These are phyloP conservation scores for Lecanosticta acicola DNA, from an alignment of 2,329 filamentous ascomycete genomes.

Conservation along the genomic window DNA sequence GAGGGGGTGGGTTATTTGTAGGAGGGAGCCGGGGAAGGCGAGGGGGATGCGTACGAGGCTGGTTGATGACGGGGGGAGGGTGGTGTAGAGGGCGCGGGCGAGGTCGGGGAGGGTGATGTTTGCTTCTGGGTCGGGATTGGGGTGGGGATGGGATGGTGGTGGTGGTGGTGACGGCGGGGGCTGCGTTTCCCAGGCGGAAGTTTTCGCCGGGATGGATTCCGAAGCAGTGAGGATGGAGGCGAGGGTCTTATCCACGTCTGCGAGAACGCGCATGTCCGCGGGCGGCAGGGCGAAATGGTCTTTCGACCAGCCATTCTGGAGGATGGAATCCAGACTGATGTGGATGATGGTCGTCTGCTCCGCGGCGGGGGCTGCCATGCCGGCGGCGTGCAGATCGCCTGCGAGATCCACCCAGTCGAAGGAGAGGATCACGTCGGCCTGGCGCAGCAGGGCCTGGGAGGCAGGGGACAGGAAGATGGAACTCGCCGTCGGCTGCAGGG, in stretches of 20 bases:
- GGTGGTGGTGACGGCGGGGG: too few relatives aligned
- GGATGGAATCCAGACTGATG: slow-evolving; percentile 12
- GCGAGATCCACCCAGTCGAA: slow-evolving; percentile 21
- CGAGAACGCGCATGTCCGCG: slow-evolving; percentile 12
- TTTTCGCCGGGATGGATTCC: slow-evolving; percentile 1
- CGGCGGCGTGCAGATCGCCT: slow-evolving; percentile 13
- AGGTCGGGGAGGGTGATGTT: slow-evolving; percentile 18
- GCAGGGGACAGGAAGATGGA: slow-evolving; percentile 11
- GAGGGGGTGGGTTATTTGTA: slow-evolving; percentile 12
- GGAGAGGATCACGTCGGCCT: slow-evolving; percentile 19
- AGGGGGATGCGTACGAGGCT: slow-evolving; percentile 19
- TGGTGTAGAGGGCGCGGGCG: slow-evolving; percentile 11
- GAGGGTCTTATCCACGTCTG: slow-evolving; percentile 14
- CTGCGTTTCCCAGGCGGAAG: neutral
- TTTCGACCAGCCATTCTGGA: slow-evolving; percentile 21
- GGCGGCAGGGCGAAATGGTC: slow-evolving; percentile 18
- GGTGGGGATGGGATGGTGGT: neutral
- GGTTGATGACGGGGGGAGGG: slow-evolving; percentile 10
- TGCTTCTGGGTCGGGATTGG: neutral
- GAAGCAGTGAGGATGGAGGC: slow-evolving; percentile 9
- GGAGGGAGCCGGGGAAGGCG: slow-evolving; percentile 13
- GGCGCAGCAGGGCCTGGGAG: slow-evolving; percentile 9
- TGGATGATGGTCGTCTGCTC: slow-evolving; percentile 11
- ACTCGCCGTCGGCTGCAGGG: slow-evolving; percentile 9
- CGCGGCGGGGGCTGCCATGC: neutral